Evolutionary conservation across 495 filamentous ascomycete genomes (phyloP).

Genomic region (Xylaria grammica): DNA sequence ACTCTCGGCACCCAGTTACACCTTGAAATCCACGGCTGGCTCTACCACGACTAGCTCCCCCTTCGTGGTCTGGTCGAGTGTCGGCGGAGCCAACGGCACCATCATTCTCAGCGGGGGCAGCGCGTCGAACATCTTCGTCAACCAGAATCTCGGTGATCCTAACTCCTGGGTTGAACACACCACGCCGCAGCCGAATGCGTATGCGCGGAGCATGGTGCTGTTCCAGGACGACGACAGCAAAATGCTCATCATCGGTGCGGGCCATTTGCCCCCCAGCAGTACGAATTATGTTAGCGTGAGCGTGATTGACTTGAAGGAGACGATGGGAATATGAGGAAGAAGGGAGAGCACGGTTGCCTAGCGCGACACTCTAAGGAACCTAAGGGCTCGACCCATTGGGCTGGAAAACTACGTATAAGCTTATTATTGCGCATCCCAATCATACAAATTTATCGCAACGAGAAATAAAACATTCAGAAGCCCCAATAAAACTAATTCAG

Average conservation of each 20-base stretch:
- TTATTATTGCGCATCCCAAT: too few relatives aligned
- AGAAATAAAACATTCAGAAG: too few relatives aligned
- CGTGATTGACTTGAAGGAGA: slow-evolving; percentile 35
- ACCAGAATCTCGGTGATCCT: slow-evolving; percentile 57
- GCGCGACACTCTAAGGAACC: too few relatives aligned
- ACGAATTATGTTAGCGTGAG: slow-evolving; percentile 49
- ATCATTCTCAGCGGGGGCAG: slow-evolving; percentile 62
- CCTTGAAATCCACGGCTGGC: slow-evolving; percentile 52
- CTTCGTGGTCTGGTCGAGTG: slow-evolving; percentile 59
- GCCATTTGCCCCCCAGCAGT: slow-evolving; percentile 45
- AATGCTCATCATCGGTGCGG: slow-evolving; percentile 51
- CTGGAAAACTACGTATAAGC: too few relatives aligned
- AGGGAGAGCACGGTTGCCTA: neutral
- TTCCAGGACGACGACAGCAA: slow-evolving; percentile 43
- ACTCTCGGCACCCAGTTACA: slow-evolving; percentile 30
- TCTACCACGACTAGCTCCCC: slow-evolving; percentile 47
- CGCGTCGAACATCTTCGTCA: slow-evolving; percentile 61
- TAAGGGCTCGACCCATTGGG: too few relatives aligned
- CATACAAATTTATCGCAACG: too few relatives aligned
- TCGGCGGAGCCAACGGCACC: slow-evolving; percentile 62
- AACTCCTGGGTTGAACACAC: slow-evolving; percentile 57
- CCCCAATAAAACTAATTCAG: too few relatives aligned
- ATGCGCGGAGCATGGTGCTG: slow-evolving; percentile 58
- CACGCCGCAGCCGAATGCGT: slow-evolving; percentile 53
- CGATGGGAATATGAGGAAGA: neutral